Percentiles rank a stretch among this genome's conserved stretches.
These are phyloP conservation scores for Syzygium syzygioides DNA, from an alignment of 441 rosid species.

Conservation along the genomic window DNA sequence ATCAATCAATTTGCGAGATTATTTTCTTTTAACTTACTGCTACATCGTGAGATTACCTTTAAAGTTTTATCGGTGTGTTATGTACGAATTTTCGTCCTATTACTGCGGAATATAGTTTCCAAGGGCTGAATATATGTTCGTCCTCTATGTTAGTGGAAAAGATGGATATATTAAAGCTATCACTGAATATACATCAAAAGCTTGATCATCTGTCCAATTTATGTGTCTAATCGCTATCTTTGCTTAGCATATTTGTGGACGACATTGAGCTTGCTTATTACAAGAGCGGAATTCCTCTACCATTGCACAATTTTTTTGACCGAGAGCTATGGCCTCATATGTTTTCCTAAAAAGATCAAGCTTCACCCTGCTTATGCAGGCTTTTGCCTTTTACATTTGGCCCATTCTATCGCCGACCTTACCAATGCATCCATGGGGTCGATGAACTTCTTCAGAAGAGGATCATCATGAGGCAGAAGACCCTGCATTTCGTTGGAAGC, in stretches of 20 bases:
- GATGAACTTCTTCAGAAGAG: constrained; percentile 62
- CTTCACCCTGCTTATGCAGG: neutral
- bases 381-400: constrained; percentile 10
- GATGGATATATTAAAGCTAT: neutral
- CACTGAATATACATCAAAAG: neutral
- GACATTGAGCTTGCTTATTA: neutral
- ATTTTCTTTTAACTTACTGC: neutral
- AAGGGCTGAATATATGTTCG: neutral
- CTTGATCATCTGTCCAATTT: neutral
- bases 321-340: neutral
- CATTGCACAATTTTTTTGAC: neutral
- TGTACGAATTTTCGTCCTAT: neutral
- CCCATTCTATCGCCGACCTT: constrained; percentile 57
- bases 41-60: neutral
- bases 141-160: neutral
- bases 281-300: neutral
- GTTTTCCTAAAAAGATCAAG: neutral
- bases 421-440: constrained; percentile 72
- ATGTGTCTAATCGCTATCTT: neutral
- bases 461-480: constrained; percentile 59
- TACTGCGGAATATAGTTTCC: neutral
- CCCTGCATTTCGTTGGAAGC: constrained; percentile 61
- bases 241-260: neutral
- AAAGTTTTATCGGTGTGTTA: neutral
- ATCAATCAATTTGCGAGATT: neutral